Evolutionary conservation across 257 asterid genomes (phyloP), one percentile per base, ranked within the genome.

Genomic region (Solanum tarapatanum): DNA sequence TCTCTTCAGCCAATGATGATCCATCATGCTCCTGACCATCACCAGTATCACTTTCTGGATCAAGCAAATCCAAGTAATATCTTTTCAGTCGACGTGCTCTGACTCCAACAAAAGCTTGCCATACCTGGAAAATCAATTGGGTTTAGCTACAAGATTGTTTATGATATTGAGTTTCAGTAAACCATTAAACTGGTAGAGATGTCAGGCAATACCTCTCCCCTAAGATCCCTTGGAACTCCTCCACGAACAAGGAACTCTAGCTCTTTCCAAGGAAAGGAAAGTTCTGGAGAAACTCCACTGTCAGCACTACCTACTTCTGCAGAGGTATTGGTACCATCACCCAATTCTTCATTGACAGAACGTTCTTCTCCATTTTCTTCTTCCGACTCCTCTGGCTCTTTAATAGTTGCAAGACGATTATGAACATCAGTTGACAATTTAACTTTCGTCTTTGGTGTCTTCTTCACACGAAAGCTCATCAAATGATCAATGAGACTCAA

Each of bases 101-200:
- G 33, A 93, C 99, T 88, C 99, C 98, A 90, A 94, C 97, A 87
- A 95, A 94, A 86, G 98, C 95, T 91, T 96, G 99, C 99, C 99
- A 96, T 37, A 95, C 98, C 99, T 96, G 96, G 87, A 91, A 87
- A 88, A 93, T 84, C 64, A 90, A 89, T 70, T 68, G 75, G 83
- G 83, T 36, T 30, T 74, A 88, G 73, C 26, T 60, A 58, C 48
- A 58, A 66, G 68, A 58, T n/a, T 60, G 41, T 82, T 48, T 17
- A 33, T 82, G 69, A 48, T 26, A 11, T 17, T 48, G 17, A 8
- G 68, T 28, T 17, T 48, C 43, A 33, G 83, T 28, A 75, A 90
- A 72, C 51, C 39, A 62, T 39, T 86, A 55, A 86, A 39, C 73
- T 70, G 48, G 86, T 75, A 75, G 55, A 87, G 51, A 84, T 35